These are phyloP conservation scores for Exophiala aquamarina DNA, from an alignment of 2,329 filamentous ascomycete genomes.

Conservation along the genomic window DNA sequence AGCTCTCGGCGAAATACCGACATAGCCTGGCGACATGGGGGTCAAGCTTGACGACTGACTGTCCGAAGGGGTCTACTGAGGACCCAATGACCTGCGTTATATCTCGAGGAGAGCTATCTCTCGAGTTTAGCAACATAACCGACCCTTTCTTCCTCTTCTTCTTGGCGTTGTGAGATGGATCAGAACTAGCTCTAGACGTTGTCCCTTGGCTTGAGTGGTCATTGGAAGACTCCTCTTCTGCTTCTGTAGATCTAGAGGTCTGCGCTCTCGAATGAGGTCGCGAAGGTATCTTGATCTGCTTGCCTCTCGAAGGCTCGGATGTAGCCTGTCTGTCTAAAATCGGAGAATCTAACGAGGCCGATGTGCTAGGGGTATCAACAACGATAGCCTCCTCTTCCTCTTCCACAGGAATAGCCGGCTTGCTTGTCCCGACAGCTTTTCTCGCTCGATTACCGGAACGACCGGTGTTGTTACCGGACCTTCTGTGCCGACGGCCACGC, in stretches of 20 bases:
- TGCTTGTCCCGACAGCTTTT: not conserved
- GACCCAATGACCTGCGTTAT: constrained; percentile 19
- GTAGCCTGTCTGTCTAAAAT: no score
- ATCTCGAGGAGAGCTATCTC: constrained; percentile 12
- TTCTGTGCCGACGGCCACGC: constrained; percentile 19
- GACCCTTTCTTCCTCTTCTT: constrained; percentile 4
- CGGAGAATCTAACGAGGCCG: no score
- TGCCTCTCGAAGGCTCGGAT: no score
- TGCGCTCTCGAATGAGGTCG: no score
- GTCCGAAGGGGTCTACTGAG: constrained; percentile 22
- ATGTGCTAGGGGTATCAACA: constrained; percentile 1
- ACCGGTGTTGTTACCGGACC: constrained; percentile 14
- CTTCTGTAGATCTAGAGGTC: no score
- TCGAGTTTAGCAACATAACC: constrained; percentile 8
- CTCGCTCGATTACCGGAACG: constrained; percentile 10
- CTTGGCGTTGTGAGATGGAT: not conserved
- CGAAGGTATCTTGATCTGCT: no score
- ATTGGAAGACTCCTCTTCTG: no score
- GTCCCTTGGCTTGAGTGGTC: no score
- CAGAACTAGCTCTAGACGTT: no score
- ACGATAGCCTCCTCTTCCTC: not conserved
- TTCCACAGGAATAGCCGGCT: constrained; percentile 2
- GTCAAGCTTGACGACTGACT: constrained; percentile 23
- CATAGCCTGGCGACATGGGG: constrained; percentile 21
- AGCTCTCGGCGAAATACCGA: constrained; percentile 23